Evolutionary conservation across 2,329 filamentous ascomycete genomes (phyloP), one percentile per base, ranked within the genome.

Genomic region (Botrytis aclada): DNA sequence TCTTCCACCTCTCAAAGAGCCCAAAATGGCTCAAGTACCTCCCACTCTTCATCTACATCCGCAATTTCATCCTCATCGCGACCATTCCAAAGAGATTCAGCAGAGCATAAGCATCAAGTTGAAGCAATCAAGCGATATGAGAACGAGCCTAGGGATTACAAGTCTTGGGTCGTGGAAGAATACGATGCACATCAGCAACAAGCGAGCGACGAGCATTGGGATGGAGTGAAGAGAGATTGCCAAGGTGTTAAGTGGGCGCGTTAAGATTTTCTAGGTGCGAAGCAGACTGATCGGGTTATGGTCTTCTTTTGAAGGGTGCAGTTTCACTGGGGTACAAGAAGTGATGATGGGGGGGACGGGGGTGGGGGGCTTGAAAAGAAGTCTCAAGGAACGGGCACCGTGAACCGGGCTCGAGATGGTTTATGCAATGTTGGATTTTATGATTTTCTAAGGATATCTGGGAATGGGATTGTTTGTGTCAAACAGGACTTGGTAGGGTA

Each of bases 181-280:
- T 78, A 76, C 70, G 77, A 77, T 73, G 14, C 45, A 7, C 41
- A 64, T 45, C 75, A 77, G 67, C 71, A 75, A 10, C 70, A 71
- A 39, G 75, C 71, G 39, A 74, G 34, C 34, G 34, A 41, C 8
- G 56, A 60, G 14, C 74, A 72, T 45, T 60, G 51, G 43, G 69
- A 75, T 34, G 63, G 41, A 20, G 73, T 43, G 41, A 47, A 32
- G 71, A 65, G 74, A 47, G 63, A 37, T 74, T 67, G 69, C 73
- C 64, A 69, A 34, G 61, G 47, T 64, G 69, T 56, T 2, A 22
- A 29, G 39, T 70, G 65, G 43, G 51, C 32, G 9, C 10, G 10
- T 39, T 67, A 25, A 58, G 29, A 3, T 8, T 20, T 12, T 45
- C n/a, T 37, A 4, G 4, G 3, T 25, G 3, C 29, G 16, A 54